Base-by-base conservation (phyloP, 2,329 filamentous ascomycete genomes). In the Penicillium rolfsii region DNA sequence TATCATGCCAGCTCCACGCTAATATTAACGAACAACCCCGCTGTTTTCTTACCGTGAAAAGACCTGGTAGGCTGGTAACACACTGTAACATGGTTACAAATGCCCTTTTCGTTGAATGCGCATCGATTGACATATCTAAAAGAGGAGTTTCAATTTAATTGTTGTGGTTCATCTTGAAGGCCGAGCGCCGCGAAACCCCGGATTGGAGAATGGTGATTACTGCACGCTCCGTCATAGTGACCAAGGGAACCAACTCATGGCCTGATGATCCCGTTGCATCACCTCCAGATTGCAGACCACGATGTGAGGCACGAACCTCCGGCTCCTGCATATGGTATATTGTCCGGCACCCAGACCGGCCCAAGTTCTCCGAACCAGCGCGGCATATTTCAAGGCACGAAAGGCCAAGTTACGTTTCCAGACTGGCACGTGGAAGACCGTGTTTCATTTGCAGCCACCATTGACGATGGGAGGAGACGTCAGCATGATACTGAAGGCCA, bases 401-500 rank as follows among this genome's bases (percentile, higher is more conserved):
- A 52, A 24, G 8, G 48, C 33, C 8, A 52, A 14, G 5, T 24
- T 19, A 35, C 5, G 16, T 40, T 52, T 28, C 33, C 50, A 35
- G 33, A n/a, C 52, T 43, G 52, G 52, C 52, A 55, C 38, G 55
- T 22, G 50, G 54, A 45, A 22, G 41, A 56, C 45, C 54, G 30
- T 54, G 33, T 56, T 38, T 58, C 24, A 3, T 40, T 49, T 54
- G 52, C 62, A 62, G 62, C 54, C 58, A 63, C 59, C 40, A 14
- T 56, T 35, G 49, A 61, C 41, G 38, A 19, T 30, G 30, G 57
- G 24, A 24, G 24, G 24, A 43, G 61, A 55, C 38, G 58, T 59
- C 50, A 63, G 59, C 62, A 63, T 49, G 54, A 62, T 63, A 35
- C 49, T 22, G 55, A 30, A 22, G 9, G n/a, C 46, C n/a, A 35